phyloP scores from a whole-genome alignment of 1,284 basidiomycete species.

The Anthracocystis panici-leucophaei region DNA sequence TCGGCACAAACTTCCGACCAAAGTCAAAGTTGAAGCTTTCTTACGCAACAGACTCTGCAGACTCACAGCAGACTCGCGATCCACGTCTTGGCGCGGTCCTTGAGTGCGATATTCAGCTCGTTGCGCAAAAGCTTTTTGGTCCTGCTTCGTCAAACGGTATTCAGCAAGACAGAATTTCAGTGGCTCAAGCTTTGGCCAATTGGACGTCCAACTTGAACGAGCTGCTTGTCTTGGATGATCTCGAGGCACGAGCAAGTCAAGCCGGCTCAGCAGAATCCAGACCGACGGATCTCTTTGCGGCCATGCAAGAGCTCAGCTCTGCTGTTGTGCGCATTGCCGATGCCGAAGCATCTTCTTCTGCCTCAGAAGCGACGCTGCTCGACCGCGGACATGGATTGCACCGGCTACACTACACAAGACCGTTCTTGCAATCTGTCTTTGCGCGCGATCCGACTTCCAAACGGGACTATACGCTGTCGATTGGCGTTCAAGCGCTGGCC shows the following conservation, averaged over 20 bases:
- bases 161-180: constrained; percentile 18
- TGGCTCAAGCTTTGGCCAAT: constrained; percentile 22
- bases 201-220: constrained; percentile 42
- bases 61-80: constrained; percentile 27
- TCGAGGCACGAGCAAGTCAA: constrained; percentile 33
- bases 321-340: constrained; percentile 16
- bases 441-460: constrained; percentile 27
- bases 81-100: constrained; percentile 34
- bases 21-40: constrained; percentile 45
- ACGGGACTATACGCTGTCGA: constrained; percentile 32
- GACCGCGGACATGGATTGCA: constrained; percentile 41
- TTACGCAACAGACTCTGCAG: constrained; percentile 43
- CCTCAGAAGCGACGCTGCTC: constrained; percentile 12
- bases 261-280: constrained; percentile 11
- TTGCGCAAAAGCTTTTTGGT: constrained; percentile 41
- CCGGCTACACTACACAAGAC: constrained; percentile 20
- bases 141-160: neutral
- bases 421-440: constrained; percentile 36
- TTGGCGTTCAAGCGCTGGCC: constrained; percentile 34
- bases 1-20: constrained; percentile 5
- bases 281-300: constrained; percentile 33
- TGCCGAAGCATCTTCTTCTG: constrained; percentile 23
- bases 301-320: constrained; percentile 37
- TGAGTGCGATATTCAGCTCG: constrained; percentile 31
- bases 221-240: constrained; percentile 28